Conservation (phyloP, 2,329 filamentous ascomycete species). For the Colletotrichum graminicola region DNA sequence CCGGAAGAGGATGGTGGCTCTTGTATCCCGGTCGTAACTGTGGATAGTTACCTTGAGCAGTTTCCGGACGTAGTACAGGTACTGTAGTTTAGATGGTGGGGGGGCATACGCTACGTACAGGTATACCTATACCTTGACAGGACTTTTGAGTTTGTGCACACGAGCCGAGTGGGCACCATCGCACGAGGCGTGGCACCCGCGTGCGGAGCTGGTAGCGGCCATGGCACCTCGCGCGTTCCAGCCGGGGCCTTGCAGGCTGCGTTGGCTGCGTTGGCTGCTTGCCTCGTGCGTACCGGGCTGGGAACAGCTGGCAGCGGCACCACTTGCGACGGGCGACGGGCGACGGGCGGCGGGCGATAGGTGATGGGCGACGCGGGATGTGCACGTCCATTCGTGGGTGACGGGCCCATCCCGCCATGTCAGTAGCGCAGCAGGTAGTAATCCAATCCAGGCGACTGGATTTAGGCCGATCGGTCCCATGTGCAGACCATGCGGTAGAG, state of each 20-base stretch:
- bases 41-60: neutral
- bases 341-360: slow-evolving; percentile 10
- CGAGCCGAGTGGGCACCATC: slow-evolving; percentile 4
- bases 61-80: no score
- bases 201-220: slow-evolving; percentile 30
- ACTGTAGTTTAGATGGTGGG: no score
- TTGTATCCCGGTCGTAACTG: slow-evolving; percentile 3
- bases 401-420: slow-evolving; percentile 34
- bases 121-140: neutral
- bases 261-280: slow-evolving; percentile 7
- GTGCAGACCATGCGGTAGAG: slow-evolving; percentile 33
- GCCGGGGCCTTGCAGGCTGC: neutral
- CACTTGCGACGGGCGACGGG: slow-evolving; percentile 27
- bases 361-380: slow-evolving; percentile 13
- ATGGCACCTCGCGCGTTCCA: slow-evolving; percentile 14
- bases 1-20: slow-evolving; percentile 34
- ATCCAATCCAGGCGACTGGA: slow-evolving; percentile 25
- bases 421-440: neutral
- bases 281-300: slow-evolving; percentile 33
- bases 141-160: neutral
- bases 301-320: slow-evolving; percentile 27
- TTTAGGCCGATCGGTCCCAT: slow-evolving; percentile 28
- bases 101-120: no score
- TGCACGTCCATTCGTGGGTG: slow-evolving; percentile 20
- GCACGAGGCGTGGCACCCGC: slow-evolving; percentile 16